Conservation (phyloP, 2,329 filamentous ascomycete species). For the Botryotinia narcissicola region DNA sequence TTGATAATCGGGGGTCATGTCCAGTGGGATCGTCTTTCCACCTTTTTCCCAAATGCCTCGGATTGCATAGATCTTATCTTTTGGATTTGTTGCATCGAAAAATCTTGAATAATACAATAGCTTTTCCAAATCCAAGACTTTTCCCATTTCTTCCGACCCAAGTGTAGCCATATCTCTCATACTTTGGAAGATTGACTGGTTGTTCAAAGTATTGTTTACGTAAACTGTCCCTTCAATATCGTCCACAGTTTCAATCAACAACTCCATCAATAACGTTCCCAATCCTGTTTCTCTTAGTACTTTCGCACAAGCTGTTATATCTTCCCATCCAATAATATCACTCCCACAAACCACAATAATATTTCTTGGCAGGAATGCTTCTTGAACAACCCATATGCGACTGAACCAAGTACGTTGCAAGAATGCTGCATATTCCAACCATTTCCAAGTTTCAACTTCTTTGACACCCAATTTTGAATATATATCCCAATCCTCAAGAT, state of each 20-base stretch:
- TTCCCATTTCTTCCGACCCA: not conserved
- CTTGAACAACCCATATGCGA: slow-evolving; percentile 25
- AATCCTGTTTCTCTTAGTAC: slow-evolving; percentile 21
- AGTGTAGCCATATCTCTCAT: slow-evolving; percentile 13
- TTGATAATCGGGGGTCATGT: slow-evolving; percentile 17
- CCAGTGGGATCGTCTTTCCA: slow-evolving; percentile 3
- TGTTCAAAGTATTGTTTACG: slow-evolving; percentile 21
- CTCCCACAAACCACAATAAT: slow-evolving; percentile 16
- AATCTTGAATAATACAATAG: slow-evolving; percentile 22
- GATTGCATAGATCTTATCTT: slow-evolving; percentile 24
- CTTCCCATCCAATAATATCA: slow-evolving; percentile 16
- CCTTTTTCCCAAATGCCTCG: slow-evolving; percentile 22
- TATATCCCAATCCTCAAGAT: slow-evolving; percentile 13
- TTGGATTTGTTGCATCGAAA: slow-evolving; percentile 21
- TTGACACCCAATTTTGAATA: slow-evolving; percentile 20
- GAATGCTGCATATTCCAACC: slow-evolving; percentile 23
- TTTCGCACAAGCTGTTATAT: slow-evolving; percentile 18
- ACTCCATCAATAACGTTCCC: slow-evolving; percentile 13
- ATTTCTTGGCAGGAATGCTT: slow-evolving; percentile 19
- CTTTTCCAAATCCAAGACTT: slow-evolving; percentile 19
- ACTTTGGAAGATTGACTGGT: slow-evolving; percentile 22
- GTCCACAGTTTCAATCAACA: slow-evolving; percentile 16
- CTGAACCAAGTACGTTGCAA: slow-evolving; percentile 23
- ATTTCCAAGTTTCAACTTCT: slow-evolving; percentile 14
- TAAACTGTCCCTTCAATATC: slow-evolving; percentile 13